Percentiles rank a stretch among this genome's conserved stretches.
Conservation (phyloP, 2,329 filamentous ascomycete species). For the Ceratocystis huliohia region DNA sequence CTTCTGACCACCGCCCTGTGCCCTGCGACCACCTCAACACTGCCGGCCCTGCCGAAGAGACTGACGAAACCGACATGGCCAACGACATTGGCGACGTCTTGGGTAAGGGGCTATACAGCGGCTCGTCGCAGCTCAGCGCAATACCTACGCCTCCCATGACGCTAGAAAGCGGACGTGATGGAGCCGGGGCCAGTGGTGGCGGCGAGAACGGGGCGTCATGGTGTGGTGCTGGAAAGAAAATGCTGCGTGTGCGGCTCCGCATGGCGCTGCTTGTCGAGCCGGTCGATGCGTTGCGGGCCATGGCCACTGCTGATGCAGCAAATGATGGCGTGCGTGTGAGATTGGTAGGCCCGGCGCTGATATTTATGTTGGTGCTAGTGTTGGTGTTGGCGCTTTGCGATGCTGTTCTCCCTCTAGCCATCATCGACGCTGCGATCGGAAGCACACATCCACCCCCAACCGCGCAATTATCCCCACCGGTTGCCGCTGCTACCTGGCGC, state of each 20-base stretch:
- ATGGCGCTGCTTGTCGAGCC: neutral
- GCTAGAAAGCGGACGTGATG: neutral
- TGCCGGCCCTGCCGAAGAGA: neutral
- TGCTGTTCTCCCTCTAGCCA: neutral
- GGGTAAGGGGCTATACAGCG: conserved; percentile 6
- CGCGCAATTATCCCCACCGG: neutral
- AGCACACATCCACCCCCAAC: neutral
- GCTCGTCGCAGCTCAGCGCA: conserved; percentile 13
- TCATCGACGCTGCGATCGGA: conserved; percentile 12
- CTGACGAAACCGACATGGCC: conserved; percentile 14
- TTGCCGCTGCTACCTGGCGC: neutral
- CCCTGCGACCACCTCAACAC: conserved; percentile 10
- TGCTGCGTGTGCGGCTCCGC: conserved; percentile 9
- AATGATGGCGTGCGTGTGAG: neutral
- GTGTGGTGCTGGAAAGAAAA: conserved; percentile 14
- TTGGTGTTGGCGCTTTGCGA: neutral
- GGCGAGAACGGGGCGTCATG: conserved; percentile 14
- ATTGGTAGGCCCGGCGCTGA: neutral
- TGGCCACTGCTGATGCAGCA: conserved; percentile 13
- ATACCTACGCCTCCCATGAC: conserved; percentile 12
- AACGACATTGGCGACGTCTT: neutral
- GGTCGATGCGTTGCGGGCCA: conserved; percentile 6
- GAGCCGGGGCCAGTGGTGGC: neutral
- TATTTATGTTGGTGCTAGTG: neutral
- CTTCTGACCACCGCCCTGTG: conserved; percentile 5